Conservation (phyloP, 2,329 filamentous ascomycete species). For the Phaeosphaeriaceae sp. region DNA sequence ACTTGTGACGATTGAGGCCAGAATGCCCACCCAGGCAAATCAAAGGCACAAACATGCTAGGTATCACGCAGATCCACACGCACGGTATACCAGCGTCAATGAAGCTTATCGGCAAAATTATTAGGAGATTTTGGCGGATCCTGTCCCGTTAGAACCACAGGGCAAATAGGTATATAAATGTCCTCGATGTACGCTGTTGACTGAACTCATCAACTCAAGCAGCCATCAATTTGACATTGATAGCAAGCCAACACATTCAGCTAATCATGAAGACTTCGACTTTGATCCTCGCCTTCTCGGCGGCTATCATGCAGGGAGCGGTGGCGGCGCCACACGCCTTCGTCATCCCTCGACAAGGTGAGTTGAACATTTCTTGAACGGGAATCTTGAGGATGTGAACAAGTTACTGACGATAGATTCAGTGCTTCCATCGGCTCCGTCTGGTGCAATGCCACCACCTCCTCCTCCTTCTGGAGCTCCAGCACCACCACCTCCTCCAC, state of each 20-base stretch:
- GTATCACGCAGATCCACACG: too few species aligned
- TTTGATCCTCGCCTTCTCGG: constrained; percentile 1
- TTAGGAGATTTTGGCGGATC: not conserved
- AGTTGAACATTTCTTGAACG: not conserved
- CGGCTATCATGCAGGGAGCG: not conserved
- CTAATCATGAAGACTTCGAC: not conserved
- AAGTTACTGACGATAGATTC: not conserved
- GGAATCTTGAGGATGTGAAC: not conserved
- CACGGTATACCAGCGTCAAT: too few species aligned
- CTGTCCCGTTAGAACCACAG: not conserved
- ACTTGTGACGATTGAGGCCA: too few species aligned
- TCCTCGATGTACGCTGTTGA: not conserved
- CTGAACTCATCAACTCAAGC: not conserved
- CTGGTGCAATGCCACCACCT: not conserved
- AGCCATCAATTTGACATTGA: not conserved
- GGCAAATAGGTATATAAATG: not conserved
- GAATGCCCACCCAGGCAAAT: too few species aligned
- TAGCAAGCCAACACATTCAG: not conserved
- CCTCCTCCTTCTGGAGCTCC: too few species aligned
- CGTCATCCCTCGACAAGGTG: not conserved
- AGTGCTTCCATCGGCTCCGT: not conserved
- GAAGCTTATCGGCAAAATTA: too few species aligned
- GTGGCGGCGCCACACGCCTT: not conserved
- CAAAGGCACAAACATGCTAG: too few species aligned
- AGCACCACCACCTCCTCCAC: not conserved